Evolutionary conservation across 129 eudicot species (phyloP).

Genomic region (Chrysanthemum lavandulifolium): DNA sequence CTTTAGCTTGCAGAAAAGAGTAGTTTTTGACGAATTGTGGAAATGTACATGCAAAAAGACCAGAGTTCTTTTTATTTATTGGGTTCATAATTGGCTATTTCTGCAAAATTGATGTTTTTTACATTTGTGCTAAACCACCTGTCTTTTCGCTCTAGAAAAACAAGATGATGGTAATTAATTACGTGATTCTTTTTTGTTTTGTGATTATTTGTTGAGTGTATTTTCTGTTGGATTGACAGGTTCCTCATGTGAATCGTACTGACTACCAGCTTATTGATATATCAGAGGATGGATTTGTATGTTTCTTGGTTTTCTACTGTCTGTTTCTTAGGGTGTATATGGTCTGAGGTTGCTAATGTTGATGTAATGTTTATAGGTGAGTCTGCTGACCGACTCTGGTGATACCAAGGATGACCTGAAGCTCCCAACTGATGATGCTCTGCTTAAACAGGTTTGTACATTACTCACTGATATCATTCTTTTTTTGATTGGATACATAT

Average conservation of each 20-base stretch:
- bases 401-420: conserved; percentile 48
- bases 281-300: conserved; percentile 53
- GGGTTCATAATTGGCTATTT: too few species aligned
- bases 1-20: too few species aligned
- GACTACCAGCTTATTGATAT: conserved; percentile 54
- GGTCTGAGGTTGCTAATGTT: background rate
- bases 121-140: too few species aligned
- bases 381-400: conserved; percentile 47
- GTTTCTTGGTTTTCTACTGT: background rate
- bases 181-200: background rate
- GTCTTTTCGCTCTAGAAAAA: background rate
- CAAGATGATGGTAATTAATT: too few species aligned
- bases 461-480: background rate
- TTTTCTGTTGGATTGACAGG: conserved; percentile 26
- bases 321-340: background rate
- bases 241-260: conserved; percentile 49
- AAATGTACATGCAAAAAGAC: too few species aligned
- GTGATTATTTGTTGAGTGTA: background rate
- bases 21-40: too few species aligned
- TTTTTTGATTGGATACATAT: background rate
- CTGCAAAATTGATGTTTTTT: too few species aligned
- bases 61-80: too few species aligned
- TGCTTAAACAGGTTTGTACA: conserved; percentile 37
- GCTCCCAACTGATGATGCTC: conserved; percentile 46
- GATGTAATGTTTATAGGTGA: conserved; percentile 33